A percentile compares a stretch with the other conserved stretches of the same genome.
Evolutionary conservation across 306 rosid species (phyloP).

Genomic region (Rosa multiflora): DNA sequence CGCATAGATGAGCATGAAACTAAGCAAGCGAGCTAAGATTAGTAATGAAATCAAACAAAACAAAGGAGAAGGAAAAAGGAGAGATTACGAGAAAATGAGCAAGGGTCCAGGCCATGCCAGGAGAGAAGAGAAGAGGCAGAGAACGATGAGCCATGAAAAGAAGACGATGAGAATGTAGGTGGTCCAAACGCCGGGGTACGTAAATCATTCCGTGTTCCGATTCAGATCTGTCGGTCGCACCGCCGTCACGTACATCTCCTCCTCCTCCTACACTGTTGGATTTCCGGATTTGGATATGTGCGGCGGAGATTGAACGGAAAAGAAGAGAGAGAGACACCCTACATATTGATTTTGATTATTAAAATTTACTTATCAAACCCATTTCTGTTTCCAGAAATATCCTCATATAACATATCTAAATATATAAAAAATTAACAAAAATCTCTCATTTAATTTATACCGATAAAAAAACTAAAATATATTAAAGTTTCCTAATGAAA

Average conservation of each 20-base stretch:
- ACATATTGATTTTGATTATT: too few relatives aligned
- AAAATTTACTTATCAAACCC: too few relatives aligned
- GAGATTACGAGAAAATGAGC: conserved; percentile 32
- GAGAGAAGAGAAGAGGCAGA: conserved; percentile 33
- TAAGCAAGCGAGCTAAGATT: neutral
- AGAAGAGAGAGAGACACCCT: too few relatives aligned
- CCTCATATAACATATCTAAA: too few relatives aligned
- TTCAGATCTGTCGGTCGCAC: conserved; percentile 47
- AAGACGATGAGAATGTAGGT: conserved; percentile 41
- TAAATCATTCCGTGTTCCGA: conserved; percentile 50
- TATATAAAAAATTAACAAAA: too few relatives aligned
- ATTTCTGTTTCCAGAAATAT: too few relatives aligned
- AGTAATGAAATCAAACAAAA: neutral
- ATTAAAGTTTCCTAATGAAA: too few relatives aligned
- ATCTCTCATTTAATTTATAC: too few relatives aligned
- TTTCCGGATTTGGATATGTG: neutral
- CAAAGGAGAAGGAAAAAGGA: neutral
- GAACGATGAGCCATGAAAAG: conserved; percentile 44
- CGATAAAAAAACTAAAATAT: too few relatives aligned
- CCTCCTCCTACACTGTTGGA: neutral
- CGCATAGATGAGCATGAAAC: neutral
- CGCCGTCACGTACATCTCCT: conserved; percentile 36
- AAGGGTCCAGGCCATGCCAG: conserved; percentile 51
- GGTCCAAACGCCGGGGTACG: conserved; percentile 48
- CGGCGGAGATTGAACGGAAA: neutral